phyloP scores from a whole-genome alignment of 2,329 filamentous ascomycete genomes.

The Hypoxylon rubiginosum region DNA sequence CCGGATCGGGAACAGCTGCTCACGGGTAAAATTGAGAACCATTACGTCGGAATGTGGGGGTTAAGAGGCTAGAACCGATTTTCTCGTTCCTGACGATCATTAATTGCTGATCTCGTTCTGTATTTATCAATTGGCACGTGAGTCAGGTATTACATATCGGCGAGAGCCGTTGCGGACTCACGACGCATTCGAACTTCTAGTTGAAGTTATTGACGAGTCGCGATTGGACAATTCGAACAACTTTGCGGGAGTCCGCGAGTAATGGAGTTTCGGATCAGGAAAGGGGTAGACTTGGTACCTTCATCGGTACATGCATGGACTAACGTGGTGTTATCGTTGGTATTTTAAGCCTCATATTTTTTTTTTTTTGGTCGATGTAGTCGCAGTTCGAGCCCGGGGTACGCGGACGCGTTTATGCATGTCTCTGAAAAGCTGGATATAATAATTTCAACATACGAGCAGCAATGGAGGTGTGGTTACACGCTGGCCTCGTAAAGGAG shows the following conservation, averaged over 20 bases:
- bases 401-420: conserved; percentile 30
- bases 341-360: conserved; percentile 26
- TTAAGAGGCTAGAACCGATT: conserved; percentile 30
- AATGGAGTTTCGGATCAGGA: not conserved
- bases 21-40: conserved; percentile 27
- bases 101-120: conserved; percentile 21
- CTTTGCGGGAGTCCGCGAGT: not conserved
- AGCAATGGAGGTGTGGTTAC: conserved; percentile 32
- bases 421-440: conserved; percentile 19
- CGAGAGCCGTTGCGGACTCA: not conserved
- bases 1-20: conserved; percentile 25
- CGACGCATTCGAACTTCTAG: conserved; percentile 1
- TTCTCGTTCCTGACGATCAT: conserved; percentile 40
- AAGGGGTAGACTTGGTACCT: not conserved
- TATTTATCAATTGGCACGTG: conserved; percentile 8
- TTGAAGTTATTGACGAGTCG: not conserved
- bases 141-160: not conserved
- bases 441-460: conserved; percentile 41
- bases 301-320: not conserved
- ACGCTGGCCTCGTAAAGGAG: conserved; percentile 44
- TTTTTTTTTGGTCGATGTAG: not conserved
- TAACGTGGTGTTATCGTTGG: conserved; percentile 7
- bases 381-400: conserved; percentile 27
- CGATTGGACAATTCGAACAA: conserved; percentile 1
- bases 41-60: conserved; percentile 28